Conservation (phyloP, 805 yeast genomes). For the Blastobotrys attinorum region DNA sequence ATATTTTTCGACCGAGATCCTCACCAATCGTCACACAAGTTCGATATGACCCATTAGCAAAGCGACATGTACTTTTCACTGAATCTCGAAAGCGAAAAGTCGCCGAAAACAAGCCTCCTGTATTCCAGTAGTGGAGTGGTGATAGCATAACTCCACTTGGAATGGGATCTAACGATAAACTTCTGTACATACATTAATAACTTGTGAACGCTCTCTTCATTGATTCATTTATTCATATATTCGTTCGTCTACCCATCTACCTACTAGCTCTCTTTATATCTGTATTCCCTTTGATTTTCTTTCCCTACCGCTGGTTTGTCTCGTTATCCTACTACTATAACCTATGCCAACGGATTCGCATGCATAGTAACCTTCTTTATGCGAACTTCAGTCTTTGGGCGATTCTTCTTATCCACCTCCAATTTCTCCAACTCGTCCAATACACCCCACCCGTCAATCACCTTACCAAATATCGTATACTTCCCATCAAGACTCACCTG, state of each 20-base stretch:
- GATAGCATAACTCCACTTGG: too few species aligned
- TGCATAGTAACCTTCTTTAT: constrained; percentile 32
- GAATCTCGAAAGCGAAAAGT: constrained; percentile 85
- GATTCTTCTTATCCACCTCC: constrained; percentile 38
- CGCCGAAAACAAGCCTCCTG: constrained; percentile 23
- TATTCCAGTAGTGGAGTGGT: constrained; percentile 15
- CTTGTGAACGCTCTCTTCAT: too few species aligned
- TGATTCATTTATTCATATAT: too few species aligned
- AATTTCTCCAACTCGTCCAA: constrained; percentile 53
- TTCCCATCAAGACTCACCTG: constrained; percentile 68
- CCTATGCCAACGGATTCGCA: constrained; percentile 38
- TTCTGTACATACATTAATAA: background rate
- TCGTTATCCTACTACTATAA: too few species aligned
- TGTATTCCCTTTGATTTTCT: background rate
- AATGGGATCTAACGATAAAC: background rate
- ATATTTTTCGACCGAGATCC: constrained; percentile 73
- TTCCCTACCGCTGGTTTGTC: too few species aligned
- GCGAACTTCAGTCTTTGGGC: constrained; percentile 28
- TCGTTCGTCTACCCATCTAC: too few species aligned
- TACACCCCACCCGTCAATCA: constrained; percentile 34
- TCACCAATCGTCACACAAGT: constrained; percentile 73
- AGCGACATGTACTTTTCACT: constrained; percentile 83
- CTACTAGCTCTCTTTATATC: too few species aligned
- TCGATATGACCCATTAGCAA: constrained; percentile 79
- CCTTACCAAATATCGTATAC: constrained; percentile 71